phyloP scores from a whole-genome alignment of 768 basidiomycete genomes.

The Hygrocybe coccinea region DNA sequence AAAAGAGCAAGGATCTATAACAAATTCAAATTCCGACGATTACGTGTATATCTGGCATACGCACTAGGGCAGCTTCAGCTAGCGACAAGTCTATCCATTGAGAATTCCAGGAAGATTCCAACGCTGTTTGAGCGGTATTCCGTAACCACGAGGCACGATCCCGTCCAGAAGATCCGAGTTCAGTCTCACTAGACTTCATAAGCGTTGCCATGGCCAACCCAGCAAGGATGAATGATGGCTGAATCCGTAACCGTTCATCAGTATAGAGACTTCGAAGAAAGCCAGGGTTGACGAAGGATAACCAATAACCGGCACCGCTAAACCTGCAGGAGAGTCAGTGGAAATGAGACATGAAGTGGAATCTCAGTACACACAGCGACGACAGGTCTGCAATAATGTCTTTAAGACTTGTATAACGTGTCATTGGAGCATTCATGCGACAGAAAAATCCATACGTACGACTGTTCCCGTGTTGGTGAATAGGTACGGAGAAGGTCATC shows the following conservation, averaged over 20 bases:
- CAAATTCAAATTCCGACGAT: neutral
- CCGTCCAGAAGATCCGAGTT: constrained; percentile 50
- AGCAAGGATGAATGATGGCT: constrained; percentile 67
- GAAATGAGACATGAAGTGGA: neutral
- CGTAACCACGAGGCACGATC: constrained; percentile 54
- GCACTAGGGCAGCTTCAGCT: constrained; percentile 69
- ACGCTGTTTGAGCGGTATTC: constrained; percentile 49
- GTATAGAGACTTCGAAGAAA: constrained; percentile 51
- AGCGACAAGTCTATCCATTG: constrained; percentile 58
- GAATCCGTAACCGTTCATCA: constrained; percentile 51
- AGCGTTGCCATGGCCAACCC: constrained; percentile 66
- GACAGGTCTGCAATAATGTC: constrained; percentile 48
- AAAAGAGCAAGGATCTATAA: constrained; percentile 71
- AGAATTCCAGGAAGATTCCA: constrained; percentile 47
- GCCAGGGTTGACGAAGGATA: constrained; percentile 62
- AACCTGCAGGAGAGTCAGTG: constrained; percentile 43
- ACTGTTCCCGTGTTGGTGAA: constrained; percentile 5
- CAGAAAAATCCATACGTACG: constrained; percentile 27
- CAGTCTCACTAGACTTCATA: constrained; percentile 67
- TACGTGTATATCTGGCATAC: no score
- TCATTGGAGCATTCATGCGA: neutral
- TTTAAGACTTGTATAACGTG: constrained; percentile 33
- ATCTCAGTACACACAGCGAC: constrained; percentile 42
- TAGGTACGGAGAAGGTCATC: constrained; percentile 34
- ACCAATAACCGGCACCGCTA: constrained; percentile 56